These are phyloP conservation scores for Kitagawia praeruptora DNA, from an alignment of 129 eudicot genomes.

Conservation along the genomic window DNA sequence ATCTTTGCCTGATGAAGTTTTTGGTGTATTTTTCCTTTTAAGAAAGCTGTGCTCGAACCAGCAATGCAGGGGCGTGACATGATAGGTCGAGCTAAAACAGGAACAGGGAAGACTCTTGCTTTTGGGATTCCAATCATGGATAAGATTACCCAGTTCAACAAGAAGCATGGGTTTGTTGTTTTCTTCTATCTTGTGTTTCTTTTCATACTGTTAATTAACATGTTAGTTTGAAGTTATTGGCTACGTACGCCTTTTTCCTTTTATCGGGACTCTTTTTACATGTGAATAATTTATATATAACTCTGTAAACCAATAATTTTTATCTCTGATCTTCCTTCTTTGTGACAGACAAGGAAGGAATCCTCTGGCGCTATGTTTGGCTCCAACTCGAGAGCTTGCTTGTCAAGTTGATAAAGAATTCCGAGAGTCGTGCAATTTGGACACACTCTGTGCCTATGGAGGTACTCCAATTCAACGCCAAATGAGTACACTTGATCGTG, in stretches of 20 bases:
- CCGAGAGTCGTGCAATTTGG: slow-evolving; percentile 50
- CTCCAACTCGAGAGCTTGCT: slow-evolving; percentile 96
- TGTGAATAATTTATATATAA: background rate
- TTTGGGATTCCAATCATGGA: slow-evolving; percentile 94
- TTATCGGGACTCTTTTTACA: background rate
- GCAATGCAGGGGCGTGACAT: slow-evolving; percentile 97
- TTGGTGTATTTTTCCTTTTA: background rate
- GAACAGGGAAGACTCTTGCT: slow-evolving; percentile 96
- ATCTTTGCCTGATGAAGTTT: background rate
- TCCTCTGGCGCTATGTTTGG: slow-evolving; percentile 72
- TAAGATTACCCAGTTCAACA: slow-evolving; percentile 61
- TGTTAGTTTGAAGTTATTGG: background rate
- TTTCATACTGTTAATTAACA: background rate
- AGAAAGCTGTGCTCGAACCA: slow-evolving; percentile 93
- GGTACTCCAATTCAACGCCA: slow-evolving; percentile 80
- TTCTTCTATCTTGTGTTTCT: background rate
- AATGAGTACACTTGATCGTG: slow-evolving; percentile 71
- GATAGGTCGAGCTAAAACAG: slow-evolving; percentile 95
- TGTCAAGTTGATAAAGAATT: slow-evolving; percentile 88
- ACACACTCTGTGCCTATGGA: slow-evolving; percentile 81
- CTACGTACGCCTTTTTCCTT: background rate
- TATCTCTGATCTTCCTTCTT: background rate
- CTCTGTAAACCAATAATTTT: background rate
- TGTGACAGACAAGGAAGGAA: slow-evolving; percentile 57
- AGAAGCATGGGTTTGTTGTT: slow-evolving; percentile 55